A percentile compares a stretch with the other conserved stretches of the same genome.
phyloP scores from a whole-genome alignment of 208 protist species.

The Leishmania mexicana region DNA sequence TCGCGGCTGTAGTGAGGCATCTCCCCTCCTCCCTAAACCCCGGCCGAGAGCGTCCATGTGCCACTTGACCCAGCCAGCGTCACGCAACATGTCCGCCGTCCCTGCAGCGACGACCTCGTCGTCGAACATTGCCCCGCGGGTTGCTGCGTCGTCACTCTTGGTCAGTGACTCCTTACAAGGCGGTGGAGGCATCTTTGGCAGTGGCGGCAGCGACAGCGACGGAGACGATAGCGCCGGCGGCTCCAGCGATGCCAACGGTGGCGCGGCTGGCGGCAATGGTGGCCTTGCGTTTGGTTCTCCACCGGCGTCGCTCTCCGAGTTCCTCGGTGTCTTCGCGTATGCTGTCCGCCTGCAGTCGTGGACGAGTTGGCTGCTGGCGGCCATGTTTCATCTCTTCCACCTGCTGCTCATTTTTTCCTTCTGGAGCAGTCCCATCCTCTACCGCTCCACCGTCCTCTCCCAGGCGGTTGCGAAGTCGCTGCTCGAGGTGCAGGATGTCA shows the following conservation, averaged over 20 bases:
- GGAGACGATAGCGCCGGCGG: slow-evolving; percentile 3
- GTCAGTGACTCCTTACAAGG: slow-evolving; percentile 11
- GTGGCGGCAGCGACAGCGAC: background rate
- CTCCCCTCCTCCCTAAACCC: slow-evolving; percentile 6
- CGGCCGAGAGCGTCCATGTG: background rate
- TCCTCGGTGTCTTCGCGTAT: slow-evolving; percentile 19
- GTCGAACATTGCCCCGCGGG: background rate
- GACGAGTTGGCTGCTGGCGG: slow-evolving; percentile 27
- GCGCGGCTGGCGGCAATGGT: background rate
- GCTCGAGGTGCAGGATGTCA: slow-evolving; percentile 39
- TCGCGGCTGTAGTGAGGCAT: slow-evolving; percentile 3
- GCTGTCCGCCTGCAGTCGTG: slow-evolving; percentile 34
- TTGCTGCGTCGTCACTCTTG: slow-evolving; percentile 11
- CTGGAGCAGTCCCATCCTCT: slow-evolving; percentile 34
- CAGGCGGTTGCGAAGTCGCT: slow-evolving; percentile 35
- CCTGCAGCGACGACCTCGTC: background rate
- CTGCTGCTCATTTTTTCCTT: slow-evolving; percentile 38
- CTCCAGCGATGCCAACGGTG: background rate
- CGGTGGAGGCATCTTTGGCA: background rate
- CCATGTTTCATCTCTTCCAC: slow-evolving; percentile 41
- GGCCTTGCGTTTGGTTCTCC: slow-evolving; percentile 16
- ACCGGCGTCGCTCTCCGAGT: slow-evolving; percentile 16
- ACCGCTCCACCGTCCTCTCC: slow-evolving; percentile 50
- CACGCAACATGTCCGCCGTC: background rate
- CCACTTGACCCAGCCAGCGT: background rate